phyloP scores from a whole-genome alignment of 1,284 basidiomycete species.

The Malassezia obtusa region DNA sequence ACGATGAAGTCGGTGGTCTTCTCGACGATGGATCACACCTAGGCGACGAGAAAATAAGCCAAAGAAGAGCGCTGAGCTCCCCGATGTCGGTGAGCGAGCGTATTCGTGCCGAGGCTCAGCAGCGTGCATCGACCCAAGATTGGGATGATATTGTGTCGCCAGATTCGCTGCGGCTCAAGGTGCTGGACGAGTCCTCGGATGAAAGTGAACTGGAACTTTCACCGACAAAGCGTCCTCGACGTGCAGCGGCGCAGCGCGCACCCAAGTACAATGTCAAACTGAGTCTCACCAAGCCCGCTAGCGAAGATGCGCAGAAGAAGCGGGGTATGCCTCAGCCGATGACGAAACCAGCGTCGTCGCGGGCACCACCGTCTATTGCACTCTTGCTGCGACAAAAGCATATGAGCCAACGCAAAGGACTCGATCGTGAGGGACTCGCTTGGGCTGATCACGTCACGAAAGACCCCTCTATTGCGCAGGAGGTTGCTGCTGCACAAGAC shows the following conservation, averaged over 20 bases:
- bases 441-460: neutral
- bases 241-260: constrained; percentile 2
- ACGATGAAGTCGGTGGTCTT: constrained; percentile 3
- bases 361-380: neutral
- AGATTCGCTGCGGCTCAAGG: neutral
- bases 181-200: constrained; percentile 7
- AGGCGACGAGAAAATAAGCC: neutral
- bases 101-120: constrained; percentile 1
- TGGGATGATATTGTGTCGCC: neutral
- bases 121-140: neutral
- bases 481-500: neutral
- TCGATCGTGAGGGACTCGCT: neutral
- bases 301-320: neutral
- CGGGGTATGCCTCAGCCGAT: neutral
- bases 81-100: constrained; percentile 3
- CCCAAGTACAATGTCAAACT: constrained; percentile 1
- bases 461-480: neutral
- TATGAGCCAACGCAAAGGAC: neutral
- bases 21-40: neutral
- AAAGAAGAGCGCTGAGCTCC: too few species aligned
- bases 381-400: constrained; percentile 1
- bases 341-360: too few species aligned
- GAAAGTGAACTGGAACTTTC: constrained; percentile 3
- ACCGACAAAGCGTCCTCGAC: constrained; percentile 3
- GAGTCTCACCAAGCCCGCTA: neutral